A percentile compares a stretch with the other conserved stretches of the same genome.
Conservation (phyloP, 164 flowering plant genomes). For the Vitis vinifera region ASM3070453v1 NC_081821.1:6486001-6486500, state of each 20-base stretch:
- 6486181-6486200: conserved; percentile 43
- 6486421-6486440: conserved; percentile 22
- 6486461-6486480: conserved; percentile 28
- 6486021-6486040: conserved; percentile 15
- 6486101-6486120: conserved; percentile 3
- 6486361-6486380: conserved; percentile 46
- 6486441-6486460: not conserved
- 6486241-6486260: conserved; percentile 34
- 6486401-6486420: not conserved
- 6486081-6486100: conserved; percentile 12
- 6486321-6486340: conserved; percentile 44
- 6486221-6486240: conserved; percentile 39
- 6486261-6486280: conserved; percentile 9
- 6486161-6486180: conserved; percentile 25
- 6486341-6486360: conserved; percentile 48
- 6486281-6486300: conserved; percentile 50
- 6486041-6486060: conserved; percentile 9
- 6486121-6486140: not conserved
- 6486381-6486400: conserved; percentile 38
- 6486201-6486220: conserved; percentile 29
- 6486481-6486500: conserved; percentile 42
- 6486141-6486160: not conserved
- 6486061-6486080: conserved; percentile 32
- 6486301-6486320: conserved; percentile 47
- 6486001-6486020: conserved; percentile 27